Evolutionary conservation across 306 rosid species (phyloP).

Genomic region (Acacia crassicarpa): DNA sequence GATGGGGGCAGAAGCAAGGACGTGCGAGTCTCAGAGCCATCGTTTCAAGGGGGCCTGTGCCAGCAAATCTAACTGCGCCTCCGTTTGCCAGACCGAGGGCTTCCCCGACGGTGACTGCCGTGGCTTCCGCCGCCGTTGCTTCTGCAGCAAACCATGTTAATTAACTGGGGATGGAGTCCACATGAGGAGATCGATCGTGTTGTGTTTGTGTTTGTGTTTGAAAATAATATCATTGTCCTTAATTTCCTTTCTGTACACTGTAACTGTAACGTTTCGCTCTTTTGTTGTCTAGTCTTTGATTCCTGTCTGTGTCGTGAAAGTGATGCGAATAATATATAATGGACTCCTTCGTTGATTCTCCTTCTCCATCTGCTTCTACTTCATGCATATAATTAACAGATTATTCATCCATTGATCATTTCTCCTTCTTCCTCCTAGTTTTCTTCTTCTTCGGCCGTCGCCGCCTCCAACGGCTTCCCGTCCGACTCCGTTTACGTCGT

Average conservation of each 20-base stretch:
- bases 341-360: background rate
- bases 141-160: constrained; percentile 46
- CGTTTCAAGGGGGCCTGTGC: constrained; percentile 50
- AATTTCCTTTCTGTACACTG: background rate
- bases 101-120: constrained; percentile 58
- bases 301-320: background rate
- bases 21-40: constrained; percentile 53
- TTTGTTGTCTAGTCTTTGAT: background rate
- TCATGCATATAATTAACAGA: no score
- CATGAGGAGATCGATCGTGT: background rate
- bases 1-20: constrained; percentile 53
- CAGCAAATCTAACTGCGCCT: constrained; percentile 46
- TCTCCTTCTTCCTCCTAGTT: no score
- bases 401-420: no score
- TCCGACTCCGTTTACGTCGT: background rate
- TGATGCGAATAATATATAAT: background rate
- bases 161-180: background rate
- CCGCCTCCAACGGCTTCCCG: background rate
- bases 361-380: background rate
- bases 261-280: background rate
- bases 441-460: background rate
- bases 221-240: no score
- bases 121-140: constrained; percentile 63
- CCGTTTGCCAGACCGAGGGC: constrained; percentile 51
- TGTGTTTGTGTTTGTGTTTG: background rate